Evolutionary conservation across 768 basidiomycete genomes (phyloP).

Genomic region (Auricularia heimuer): DNA sequence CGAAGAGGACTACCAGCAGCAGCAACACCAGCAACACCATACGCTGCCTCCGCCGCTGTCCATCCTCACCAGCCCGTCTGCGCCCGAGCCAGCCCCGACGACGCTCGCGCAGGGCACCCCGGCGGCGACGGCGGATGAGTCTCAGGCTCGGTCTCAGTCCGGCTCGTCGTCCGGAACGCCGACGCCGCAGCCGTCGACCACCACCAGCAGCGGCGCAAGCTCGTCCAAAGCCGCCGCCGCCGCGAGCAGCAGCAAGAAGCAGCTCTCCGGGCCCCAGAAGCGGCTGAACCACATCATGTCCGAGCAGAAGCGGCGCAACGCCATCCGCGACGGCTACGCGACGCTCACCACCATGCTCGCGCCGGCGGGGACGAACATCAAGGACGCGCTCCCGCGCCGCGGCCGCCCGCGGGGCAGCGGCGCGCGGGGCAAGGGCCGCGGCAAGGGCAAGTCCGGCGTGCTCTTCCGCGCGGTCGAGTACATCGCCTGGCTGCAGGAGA

Average conservation of each 20-base stretch:
- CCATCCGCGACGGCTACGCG: conserved; percentile 83
- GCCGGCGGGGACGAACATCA: conserved; percentile 61
- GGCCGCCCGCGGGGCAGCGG: conserved; percentile 77
- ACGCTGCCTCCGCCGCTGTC: too few species aligned
- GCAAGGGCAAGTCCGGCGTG: conserved; percentile 84
- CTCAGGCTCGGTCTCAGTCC: conserved; percentile 7
- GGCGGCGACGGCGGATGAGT: background rate
- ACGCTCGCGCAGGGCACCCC: too few species aligned
- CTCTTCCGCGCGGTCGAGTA: conserved; percentile 82
- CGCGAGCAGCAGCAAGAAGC: conserved; percentile 41
- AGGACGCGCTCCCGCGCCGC: conserved; percentile 60
- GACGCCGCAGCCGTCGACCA: conserved; percentile 7
- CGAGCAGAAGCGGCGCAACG: conserved; percentile 87
- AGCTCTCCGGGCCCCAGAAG: conserved; percentile 77
- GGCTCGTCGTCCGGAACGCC: conserved; percentile 11
- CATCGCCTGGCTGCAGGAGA: conserved; percentile 78
- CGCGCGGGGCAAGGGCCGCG: conserved; percentile 42
- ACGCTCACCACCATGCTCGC: conserved; percentile 75
- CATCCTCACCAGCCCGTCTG: too few species aligned
- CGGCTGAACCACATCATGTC: conserved; percentile 90
- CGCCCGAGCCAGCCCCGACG: too few species aligned
- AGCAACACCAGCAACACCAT: too few species aligned
- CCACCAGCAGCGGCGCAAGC: conserved; percentile 13
- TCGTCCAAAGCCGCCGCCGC: background rate
- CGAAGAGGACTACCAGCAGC: too few species aligned